Conservation (phyloP, 192 early-diverging fungal genomes). For the Coemansia sp. region DNA sequence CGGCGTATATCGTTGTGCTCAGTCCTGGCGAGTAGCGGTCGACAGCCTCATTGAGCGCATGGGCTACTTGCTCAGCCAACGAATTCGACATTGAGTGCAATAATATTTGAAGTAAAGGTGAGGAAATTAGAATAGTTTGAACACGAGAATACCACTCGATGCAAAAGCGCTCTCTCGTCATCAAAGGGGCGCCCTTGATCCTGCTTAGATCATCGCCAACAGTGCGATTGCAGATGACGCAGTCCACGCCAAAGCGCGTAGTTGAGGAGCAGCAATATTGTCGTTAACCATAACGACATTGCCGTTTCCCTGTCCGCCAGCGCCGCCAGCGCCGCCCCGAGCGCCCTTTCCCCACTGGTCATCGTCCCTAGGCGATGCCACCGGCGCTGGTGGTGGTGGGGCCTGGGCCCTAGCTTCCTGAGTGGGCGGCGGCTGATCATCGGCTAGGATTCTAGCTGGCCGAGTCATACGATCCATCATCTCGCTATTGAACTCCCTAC, state of each 20-base stretch:
- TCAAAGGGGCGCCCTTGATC: not conserved
- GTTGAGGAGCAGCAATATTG: slow-evolving; percentile 3
- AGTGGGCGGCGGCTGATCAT: slow-evolving; percentile 17
- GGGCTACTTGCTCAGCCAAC: slow-evolving; percentile 14
- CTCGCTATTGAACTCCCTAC: slow-evolving; percentile 39
- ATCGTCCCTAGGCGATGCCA: not conserved
- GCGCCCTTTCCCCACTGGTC: not conserved
- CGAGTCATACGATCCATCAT: slow-evolving; percentile 49
- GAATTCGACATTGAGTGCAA: not conserved
- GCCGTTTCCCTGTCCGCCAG: slow-evolving; percentile 1
- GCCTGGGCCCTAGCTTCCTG: slow-evolving; percentile 4
- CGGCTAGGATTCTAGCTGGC: slow-evolving; percentile 25
- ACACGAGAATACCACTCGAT: not conserved
- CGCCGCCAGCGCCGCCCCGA: not conserved
- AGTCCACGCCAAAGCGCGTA: not conserved
- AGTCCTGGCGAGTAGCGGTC: slow-evolving; percentile 27
- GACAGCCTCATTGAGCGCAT: slow-evolving; percentile 10
- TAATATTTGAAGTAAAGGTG: not conserved
- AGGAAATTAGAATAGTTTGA: not conserved
- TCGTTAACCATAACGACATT: slow-evolving; percentile 29
- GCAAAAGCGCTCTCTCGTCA: not conserved
- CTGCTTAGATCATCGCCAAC: not conserved
- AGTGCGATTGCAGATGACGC: not conserved
- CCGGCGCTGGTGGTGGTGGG: slow-evolving; percentile 7
- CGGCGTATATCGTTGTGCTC: slow-evolving; percentile 46